phyloP scores from a whole-genome alignment of 1,284 basidiomycete species.

The Fomitopsis pinicola region DNA sequence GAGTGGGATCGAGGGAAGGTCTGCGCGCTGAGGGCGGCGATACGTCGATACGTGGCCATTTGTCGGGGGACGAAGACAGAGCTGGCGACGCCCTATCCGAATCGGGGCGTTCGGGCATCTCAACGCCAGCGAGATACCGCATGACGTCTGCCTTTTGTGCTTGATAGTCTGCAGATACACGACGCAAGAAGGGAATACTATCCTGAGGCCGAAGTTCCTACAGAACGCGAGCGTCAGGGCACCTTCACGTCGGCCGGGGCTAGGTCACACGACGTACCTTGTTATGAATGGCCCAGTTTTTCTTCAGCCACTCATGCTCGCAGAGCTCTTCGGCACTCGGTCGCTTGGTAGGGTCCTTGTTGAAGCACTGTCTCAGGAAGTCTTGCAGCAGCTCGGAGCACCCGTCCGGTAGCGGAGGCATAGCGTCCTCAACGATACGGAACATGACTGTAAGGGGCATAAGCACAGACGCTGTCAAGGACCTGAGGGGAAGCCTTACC shows the following conservation, averaged over 20 bases:
- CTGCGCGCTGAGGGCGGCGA: constrained; percentile 4
- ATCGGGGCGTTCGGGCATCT: constrained; percentile 37
- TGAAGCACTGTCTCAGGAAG: constrained; percentile 82
- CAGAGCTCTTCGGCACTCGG: constrained; percentile 82
- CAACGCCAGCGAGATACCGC: constrained; percentile 47
- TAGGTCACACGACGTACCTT: constrained; percentile 44
- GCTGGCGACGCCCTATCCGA: constrained; percentile 34
- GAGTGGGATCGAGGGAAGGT: constrained; percentile 10
- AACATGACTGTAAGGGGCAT: constrained; percentile 72
- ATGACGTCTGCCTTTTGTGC: constrained; percentile 52
- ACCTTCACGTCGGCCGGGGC: neutral
- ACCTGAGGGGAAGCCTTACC: constrained; percentile 39
- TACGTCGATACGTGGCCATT: constrained; percentile 18
- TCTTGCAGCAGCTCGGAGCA: constrained; percentile 72
- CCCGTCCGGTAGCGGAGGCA: constrained; percentile 80
- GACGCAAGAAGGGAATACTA: constrained; percentile 88
- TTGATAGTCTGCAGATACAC: constrained; percentile 82
- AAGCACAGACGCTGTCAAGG: neutral
- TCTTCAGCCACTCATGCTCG: constrained; percentile 87
- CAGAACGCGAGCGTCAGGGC: neutral
- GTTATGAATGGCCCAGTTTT: constrained; percentile 63
- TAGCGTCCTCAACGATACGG: constrained; percentile 89
- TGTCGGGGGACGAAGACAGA: constrained; percentile 9
- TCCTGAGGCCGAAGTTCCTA: constrained; percentile 86
- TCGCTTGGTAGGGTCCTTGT: constrained; percentile 79